Evolutionary conservation across 2,329 filamentous ascomycete genomes (phyloP), one percentile per base, ranked within the genome.

Genomic region (Microcyclospora tardicrescens): DNA sequence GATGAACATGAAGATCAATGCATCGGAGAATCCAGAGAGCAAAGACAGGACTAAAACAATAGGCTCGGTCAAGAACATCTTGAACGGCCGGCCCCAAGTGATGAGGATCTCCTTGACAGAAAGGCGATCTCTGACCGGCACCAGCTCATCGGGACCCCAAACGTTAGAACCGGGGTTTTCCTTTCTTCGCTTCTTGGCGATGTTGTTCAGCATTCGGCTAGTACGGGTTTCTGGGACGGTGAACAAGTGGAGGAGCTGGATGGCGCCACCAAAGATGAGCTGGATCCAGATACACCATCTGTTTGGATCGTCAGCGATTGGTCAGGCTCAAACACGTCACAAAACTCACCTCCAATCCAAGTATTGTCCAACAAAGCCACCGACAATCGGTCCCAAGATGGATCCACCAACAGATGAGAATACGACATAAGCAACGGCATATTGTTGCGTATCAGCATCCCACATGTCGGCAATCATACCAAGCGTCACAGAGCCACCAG

Each of bases 271-370:
- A 38, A 91, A 78, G 51, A 89, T 86, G 48, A 91, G 73, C 61
- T 93, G 84, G 43, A 91, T 83, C 84, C 84, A 93, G 56, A 91
- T 87, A 38, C 69, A 76, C 81, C 81, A 87, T 51, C 73, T 54
- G 35, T 15, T 44, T 32, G 37, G 42, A 15, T 6, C 10, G 11
- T 16, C 27, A 34, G 37, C 13, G 19, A 5, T 24, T 8, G 8
- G 8, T 24, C 19, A 24, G 8, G 19, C 19, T 24, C 19, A 24
- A 5, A 24, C 19, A 24, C 19, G 8, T 8, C 19, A 24, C 19
- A n/a, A 32, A 10, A 43, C 51, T 41, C 27, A 54, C 42, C 44
- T 70, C 84, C 84, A 91, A 14, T 73, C 53, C 11, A 78, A 68
- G 47, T 51, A 59, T 10, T 45, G 35, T 37, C 60, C 53, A 34